Evolutionary conservation across 169 alveolate species (phyloP).

Genomic region (Cryptosporidium viatorum): DNA sequence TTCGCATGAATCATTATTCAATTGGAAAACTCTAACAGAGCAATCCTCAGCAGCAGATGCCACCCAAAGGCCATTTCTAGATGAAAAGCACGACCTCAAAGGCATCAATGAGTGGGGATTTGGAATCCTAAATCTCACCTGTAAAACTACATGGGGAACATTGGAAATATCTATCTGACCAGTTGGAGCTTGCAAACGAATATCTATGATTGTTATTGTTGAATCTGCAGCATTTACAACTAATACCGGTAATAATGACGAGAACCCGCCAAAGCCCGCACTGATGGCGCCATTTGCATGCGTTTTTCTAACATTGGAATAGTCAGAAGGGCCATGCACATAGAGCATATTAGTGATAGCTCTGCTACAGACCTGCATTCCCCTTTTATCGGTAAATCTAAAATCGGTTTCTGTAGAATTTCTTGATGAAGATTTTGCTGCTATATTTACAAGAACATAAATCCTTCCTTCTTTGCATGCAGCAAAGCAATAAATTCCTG

Average conservation of each 20-base stretch:
- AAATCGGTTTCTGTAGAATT: slow-evolving; percentile 79
- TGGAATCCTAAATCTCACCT: slow-evolving; percentile 45
- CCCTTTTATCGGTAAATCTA: slow-evolving; percentile 62
- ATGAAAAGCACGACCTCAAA: slow-evolving; percentile 32
- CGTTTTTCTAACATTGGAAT: slow-evolving; percentile 44
- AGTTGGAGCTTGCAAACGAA: slow-evolving; percentile 70
- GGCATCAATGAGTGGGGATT: slow-evolving; percentile 55
- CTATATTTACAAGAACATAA: slow-evolving; percentile 76
- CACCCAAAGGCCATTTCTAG: slow-evolving; percentile 33
- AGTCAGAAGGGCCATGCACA: slow-evolving; percentile 78
- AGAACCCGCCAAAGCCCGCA: slow-evolving; percentile 82
- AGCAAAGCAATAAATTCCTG: slow-evolving; percentile 85
- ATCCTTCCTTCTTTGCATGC: slow-evolving; percentile 86
- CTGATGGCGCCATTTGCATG: slow-evolving; percentile 77
- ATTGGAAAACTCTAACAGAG: slow-evolving; percentile 64
- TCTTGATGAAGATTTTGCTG: slow-evolving; percentile 76
- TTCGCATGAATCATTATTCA: slow-evolving; percentile 44
- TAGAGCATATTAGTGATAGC: slow-evolving; percentile 84
- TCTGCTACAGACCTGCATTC: slow-evolving; percentile 83
- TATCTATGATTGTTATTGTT: slow-evolving; percentile 24
- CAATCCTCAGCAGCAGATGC: slow-evolving; percentile 63
- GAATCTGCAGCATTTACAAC: slow-evolving; percentile 80
- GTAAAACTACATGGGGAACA: slow-evolving; percentile 68
- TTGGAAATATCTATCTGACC: slow-evolving; percentile 67
- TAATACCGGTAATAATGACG: slow-evolving; percentile 85